Percentiles rank a stretch among this genome's conserved stretches.
Conservation (phyloP, 1,284 basidiomycete genomes). For the Mycena citricolor region DNA sequence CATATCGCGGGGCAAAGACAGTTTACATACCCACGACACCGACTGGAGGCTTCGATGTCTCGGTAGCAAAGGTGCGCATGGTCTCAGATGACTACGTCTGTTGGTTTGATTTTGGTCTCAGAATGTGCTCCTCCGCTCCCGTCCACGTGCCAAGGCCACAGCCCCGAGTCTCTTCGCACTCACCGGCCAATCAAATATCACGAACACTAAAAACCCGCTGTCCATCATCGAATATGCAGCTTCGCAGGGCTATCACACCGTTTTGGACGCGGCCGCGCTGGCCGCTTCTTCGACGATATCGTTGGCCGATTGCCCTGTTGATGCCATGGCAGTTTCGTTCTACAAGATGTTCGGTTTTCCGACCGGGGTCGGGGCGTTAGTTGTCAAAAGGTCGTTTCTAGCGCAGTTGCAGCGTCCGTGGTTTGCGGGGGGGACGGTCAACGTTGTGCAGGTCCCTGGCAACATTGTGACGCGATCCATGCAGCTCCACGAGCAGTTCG, state of each 20-base stretch:
- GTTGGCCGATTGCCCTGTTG: constrained; percentile 62
- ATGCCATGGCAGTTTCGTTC: constrained; percentile 81
- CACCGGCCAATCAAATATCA: constrained; percentile 79
- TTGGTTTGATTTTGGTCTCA: constrained; percentile 25
- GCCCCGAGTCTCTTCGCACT: constrained; percentile 66
- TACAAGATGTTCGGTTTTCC: constrained; percentile 92
- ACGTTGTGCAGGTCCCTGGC: constrained; percentile 79
- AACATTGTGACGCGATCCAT: constrained; percentile 58
- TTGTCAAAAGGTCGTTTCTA: constrained; percentile 71
- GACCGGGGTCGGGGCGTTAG: constrained; percentile 78
- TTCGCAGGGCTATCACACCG: constrained; percentile 66
- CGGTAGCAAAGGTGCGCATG: constrained; percentile 61
- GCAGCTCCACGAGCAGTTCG: constrained; percentile 70
- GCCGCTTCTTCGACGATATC: constrained; percentile 71
- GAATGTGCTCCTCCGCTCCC: constrained; percentile 44
- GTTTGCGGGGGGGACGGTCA: constrained; percentile 83
- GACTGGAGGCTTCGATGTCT: constrained; percentile 59
- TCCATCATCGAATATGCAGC: constrained; percentile 60
- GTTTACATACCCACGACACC: constrained; percentile 53
- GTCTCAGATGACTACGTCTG: constrained; percentile 6
- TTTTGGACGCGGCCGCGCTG: constrained; percentile 80
- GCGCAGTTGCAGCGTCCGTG: constrained; percentile 64
- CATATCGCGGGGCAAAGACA: constrained; percentile 47
- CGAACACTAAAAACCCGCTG: constrained; percentile 63
- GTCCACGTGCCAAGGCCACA: constrained; percentile 42